Conservation (phyloP, 2,329 filamentous ascomycete genomes). For the Davidsoniella australis region DNA sequence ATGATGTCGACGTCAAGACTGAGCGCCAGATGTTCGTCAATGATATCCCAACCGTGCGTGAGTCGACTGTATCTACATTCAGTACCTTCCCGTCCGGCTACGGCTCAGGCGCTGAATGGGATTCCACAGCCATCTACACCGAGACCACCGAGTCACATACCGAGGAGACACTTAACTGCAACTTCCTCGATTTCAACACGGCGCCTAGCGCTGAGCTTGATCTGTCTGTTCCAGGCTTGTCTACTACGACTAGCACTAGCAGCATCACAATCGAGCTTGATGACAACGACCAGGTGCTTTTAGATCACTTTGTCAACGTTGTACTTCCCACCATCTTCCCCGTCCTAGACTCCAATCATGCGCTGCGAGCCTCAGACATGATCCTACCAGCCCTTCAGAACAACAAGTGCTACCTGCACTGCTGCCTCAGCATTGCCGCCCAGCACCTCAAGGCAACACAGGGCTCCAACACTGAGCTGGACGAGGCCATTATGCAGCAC, state of each 20-base stretch:
- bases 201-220: constrained; percentile 29
- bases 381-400: constrained; percentile 75
- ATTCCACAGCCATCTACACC: constrained; percentile 31
- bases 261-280: constrained; percentile 64
- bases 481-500: constrained; percentile 83
- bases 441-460: constrained; percentile 77
- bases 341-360: constrained; percentile 75
- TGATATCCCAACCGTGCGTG: constrained; percentile 66
- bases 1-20: constrained; percentile 91
- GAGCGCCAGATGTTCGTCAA: constrained; percentile 89
- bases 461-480: constrained; percentile 50
- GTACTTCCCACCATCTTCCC: constrained; percentile 85
- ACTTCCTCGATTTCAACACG: constrained; percentile 62
- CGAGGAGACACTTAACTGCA: constrained; percentile 18
- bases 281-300: constrained; percentile 67
- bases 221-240: constrained; percentile 54
- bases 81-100: constrained; percentile 71
- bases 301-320: constrained; percentile 80
- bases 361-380: constrained; percentile 62
- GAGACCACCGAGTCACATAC: not conserved
- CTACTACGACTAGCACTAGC: constrained; percentile 63
- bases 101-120: constrained; percentile 48
- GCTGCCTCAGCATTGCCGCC: constrained; percentile 82
- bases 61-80: constrained; percentile 83
- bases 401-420: constrained; percentile 89